These are phyloP conservation scores for Hypoxylon fuscum DNA, from an alignment of 495 filamentous ascomycete genomes.

Conservation along the genomic window DNA sequence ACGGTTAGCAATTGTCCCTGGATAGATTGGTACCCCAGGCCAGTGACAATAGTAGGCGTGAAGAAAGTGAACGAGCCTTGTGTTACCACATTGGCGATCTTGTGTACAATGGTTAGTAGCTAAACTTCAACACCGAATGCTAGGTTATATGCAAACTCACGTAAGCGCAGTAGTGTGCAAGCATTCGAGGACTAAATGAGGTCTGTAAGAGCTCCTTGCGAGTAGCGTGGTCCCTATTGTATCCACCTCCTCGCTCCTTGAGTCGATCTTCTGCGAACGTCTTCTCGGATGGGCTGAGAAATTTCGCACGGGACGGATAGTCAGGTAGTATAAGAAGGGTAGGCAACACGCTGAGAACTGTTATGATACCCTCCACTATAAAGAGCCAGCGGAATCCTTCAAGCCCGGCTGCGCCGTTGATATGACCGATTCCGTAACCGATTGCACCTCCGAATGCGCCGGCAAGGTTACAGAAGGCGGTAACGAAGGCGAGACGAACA, in stretches of 20 bases:
- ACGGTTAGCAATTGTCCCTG: constrained; percentile 77
- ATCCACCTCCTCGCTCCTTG: constrained; percentile 70
- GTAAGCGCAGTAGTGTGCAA: constrained; percentile 68
- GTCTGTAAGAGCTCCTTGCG: constrained; percentile 52
- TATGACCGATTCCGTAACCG: constrained; percentile 39
- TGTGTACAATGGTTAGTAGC: not conserved
- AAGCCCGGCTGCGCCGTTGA: constrained; percentile 25
- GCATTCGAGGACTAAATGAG: constrained; percentile 78
- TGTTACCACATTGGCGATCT: constrained; percentile 64
- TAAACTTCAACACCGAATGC: too few relatives aligned
- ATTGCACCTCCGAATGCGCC: constrained; percentile 60
- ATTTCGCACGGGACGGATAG: constrained; percentile 76
- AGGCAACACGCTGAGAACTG: constrained; percentile 20
- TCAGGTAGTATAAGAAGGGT: constrained; percentile 68
- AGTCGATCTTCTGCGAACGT: constrained; percentile 64
- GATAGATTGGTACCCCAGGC: constrained; percentile 71
- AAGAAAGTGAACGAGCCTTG: constrained; percentile 85
- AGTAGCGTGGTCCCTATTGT: constrained; percentile 71
- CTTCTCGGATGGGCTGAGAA: constrained; percentile 70
- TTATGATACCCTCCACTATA: constrained; percentile 34
- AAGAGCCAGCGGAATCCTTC: constrained; percentile 42
- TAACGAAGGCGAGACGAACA: constrained; percentile 56
- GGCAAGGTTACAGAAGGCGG: constrained; percentile 58
- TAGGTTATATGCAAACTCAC: constrained; percentile 65
- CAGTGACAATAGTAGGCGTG: constrained; percentile 76